A percentile compares a stretch with the other conserved stretches of the same genome.
These are phyloP conservation scores for Stellera chamaejasme DNA, from an alignment of 345 rosid genomes.

Conservation along the genomic window DNA sequence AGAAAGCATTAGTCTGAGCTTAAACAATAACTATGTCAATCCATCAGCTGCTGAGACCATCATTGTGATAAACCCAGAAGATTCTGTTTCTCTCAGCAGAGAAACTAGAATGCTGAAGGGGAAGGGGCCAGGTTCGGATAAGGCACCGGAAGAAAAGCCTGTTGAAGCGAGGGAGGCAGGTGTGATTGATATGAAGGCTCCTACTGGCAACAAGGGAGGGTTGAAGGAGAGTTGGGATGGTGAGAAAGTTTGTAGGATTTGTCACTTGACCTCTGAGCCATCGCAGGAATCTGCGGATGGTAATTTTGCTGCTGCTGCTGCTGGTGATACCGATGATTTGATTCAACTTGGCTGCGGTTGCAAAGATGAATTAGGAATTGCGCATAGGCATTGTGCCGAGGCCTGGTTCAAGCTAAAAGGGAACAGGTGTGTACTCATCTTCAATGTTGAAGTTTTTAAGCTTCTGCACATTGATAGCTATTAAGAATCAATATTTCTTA, in stretches of 20 bases:
- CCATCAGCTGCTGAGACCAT: slow-evolving; percentile 21
- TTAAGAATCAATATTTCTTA: too few relatives aligned
- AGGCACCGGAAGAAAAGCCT: slow-evolving; percentile 13
- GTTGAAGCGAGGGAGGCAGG: slow-evolving; percentile 25
- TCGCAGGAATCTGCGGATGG: slow-evolving; percentile 18
- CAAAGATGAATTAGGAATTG: slow-evolving; percentile 82
- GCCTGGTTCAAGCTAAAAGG: slow-evolving; percentile 91
- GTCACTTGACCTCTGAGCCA: slow-evolving; percentile 70
- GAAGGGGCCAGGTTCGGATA: slow-evolving; percentile 15
- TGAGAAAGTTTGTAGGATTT: slow-evolving; percentile 76
- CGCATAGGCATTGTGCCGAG: slow-evolving; percentile 79
- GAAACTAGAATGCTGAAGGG: slow-evolving; percentile 11
- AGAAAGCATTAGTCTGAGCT: slow-evolving; percentile 18
- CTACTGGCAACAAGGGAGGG: slow-evolving; percentile 19
- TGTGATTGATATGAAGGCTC: slow-evolving; percentile 37
- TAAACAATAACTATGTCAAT: slow-evolving; percentile 9
- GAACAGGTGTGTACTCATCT: slow-evolving; percentile 51
- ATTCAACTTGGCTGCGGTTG: slow-evolving; percentile 85
- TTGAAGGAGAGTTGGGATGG: slow-evolving; percentile 28
- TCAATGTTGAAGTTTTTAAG: background rate
- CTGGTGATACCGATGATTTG: slow-evolving; percentile 25
- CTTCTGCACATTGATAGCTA: too few relatives aligned
- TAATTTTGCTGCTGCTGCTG: slow-evolving; percentile 6
- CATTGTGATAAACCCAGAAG: slow-evolving; percentile 21
- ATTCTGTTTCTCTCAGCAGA: slow-evolving; percentile 14